Evolutionary conservation across 805 yeast species (phyloP).

Genomic region (Ogataea parapolymorpha): DNA sequence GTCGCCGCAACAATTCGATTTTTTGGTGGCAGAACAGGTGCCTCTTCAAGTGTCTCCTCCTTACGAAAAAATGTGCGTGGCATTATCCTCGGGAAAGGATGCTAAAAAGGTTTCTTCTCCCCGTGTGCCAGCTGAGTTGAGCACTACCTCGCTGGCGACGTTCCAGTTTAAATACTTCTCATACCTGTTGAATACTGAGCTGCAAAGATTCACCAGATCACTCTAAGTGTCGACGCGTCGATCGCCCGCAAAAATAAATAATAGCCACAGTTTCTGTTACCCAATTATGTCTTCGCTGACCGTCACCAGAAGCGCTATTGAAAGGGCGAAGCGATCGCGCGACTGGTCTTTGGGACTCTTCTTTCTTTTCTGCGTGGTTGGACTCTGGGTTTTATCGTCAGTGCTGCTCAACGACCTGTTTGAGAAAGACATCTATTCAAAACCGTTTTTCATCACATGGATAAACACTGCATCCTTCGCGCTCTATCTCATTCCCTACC

Average conservation of each 20-base stretch:
- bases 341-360: constrained; percentile 78
- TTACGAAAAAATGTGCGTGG: constrained; percentile 5
- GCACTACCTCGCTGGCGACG: constrained; percentile 13
- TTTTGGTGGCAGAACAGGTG: constrained; percentile 9
- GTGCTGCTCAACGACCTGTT: constrained; percentile 77
- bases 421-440: constrained; percentile 63
- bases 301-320: constrained; percentile 8
- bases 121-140: constrained; percentile 2
- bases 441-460: constrained; percentile 92
- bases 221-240: constrained; percentile 9
- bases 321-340: constrained; percentile 16
- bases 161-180: constrained; percentile 14
- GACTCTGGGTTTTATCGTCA: constrained; percentile 89
- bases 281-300: constrained; percentile 3
- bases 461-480: constrained; percentile 83
- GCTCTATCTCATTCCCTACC: constrained; percentile 68
- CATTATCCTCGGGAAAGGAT: neutral
- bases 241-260: neutral
- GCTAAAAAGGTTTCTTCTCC: constrained; percentile 3
- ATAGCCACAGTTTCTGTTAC: neutral
- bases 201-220: constrained; percentile 1
- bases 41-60: constrained; percentile 15
- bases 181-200: constrained; percentile 8
- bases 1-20: constrained; percentile 7
- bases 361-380: constrained; percentile 69